Evolutionary conservation across 2,329 filamentous ascomycete species (phyloP).

Genomic region (Colletotrichum sp.): DNA sequence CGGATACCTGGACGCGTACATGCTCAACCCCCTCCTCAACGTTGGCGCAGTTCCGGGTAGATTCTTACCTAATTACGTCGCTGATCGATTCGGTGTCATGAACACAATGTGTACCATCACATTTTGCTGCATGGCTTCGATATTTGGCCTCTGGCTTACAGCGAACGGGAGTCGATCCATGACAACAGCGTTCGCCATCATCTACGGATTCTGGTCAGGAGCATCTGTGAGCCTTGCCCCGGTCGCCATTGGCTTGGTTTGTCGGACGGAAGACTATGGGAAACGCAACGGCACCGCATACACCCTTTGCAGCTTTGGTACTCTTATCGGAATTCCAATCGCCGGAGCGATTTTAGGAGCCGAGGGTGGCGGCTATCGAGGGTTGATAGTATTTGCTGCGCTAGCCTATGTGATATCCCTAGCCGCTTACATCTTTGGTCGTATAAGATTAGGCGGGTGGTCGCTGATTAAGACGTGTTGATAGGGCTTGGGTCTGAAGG

Average conservation of each 20-base stretch:
- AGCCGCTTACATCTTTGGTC: not conserved
- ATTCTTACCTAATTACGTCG: not conserved
- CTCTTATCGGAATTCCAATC: not conserved
- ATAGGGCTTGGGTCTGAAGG: not conserved
- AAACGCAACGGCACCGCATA: not conserved
- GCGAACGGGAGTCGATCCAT: conserved; percentile 43
- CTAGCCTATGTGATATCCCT: not conserved
- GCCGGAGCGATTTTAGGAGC: not conserved
- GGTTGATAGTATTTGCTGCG: not conserved
- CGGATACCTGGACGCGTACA: not conserved
- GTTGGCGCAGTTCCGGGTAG: not conserved
- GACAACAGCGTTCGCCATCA: conserved; percentile 62
- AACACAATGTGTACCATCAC: not conserved
- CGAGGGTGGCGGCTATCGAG: not conserved
- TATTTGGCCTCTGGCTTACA: not conserved
- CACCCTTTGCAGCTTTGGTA: not conserved
- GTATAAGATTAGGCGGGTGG: not conserved
- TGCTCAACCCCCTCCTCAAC: not conserved
- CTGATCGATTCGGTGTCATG: not conserved
- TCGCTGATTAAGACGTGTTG: not conserved
- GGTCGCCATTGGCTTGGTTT: conserved; percentile 73
- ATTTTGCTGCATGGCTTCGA: not conserved
- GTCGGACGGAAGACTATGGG: conserved; percentile 28
- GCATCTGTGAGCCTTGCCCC: conserved; percentile 73
- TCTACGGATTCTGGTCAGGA: conserved; percentile 76